Evolutionary conservation across 1,284 basidiomycete genomes (phyloP).

Genomic region (Flammula alnicola): DNA sequence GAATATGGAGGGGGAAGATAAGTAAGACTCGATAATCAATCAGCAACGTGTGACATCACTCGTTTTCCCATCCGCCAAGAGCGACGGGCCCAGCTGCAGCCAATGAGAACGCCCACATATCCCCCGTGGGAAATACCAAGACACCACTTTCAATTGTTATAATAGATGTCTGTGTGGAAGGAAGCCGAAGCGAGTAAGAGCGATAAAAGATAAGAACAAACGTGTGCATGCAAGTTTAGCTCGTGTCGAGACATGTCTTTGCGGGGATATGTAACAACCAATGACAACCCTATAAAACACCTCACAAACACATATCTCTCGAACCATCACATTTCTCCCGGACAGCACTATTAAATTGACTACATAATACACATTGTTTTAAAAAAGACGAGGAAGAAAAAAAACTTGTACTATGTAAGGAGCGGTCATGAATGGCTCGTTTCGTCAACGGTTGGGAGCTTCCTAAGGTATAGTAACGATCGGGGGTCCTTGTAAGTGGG

Average conservation of each 20-base stretch:
- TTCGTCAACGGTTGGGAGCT: constrained; percentile 19
- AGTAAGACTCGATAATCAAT: too few relatives aligned
- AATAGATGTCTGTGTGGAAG: background rate
- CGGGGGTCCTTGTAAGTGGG: constrained; percentile 9
- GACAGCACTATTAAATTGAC: constrained; percentile 24
- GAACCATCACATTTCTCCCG: constrained; percentile 7
- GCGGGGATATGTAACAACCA: background rate
- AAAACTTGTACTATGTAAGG: constrained; percentile 17
- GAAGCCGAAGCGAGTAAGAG: background rate
- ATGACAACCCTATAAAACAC: background rate
- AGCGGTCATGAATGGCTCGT: constrained; percentile 23
- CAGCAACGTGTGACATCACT: too few relatives aligned
- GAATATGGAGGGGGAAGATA: too few relatives aligned
- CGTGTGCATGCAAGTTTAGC: constrained; percentile 8
- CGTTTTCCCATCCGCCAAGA: too few relatives aligned
- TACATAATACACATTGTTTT: constrained; percentile 33
- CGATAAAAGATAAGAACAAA: constrained; percentile 17
- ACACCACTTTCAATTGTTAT: too few relatives aligned
- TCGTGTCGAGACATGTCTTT: background rate
- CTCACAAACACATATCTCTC: constrained; percentile 14
- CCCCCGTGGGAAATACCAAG: too few relatives aligned
- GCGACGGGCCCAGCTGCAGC: too few relatives aligned
- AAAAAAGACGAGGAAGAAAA: constrained; percentile 23
- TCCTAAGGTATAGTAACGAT: constrained; percentile 24
- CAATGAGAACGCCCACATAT: too few relatives aligned